Base-by-base conservation (phyloP, 495 filamentous ascomycete species). In the Thermothielavioides terrestris region DNA sequence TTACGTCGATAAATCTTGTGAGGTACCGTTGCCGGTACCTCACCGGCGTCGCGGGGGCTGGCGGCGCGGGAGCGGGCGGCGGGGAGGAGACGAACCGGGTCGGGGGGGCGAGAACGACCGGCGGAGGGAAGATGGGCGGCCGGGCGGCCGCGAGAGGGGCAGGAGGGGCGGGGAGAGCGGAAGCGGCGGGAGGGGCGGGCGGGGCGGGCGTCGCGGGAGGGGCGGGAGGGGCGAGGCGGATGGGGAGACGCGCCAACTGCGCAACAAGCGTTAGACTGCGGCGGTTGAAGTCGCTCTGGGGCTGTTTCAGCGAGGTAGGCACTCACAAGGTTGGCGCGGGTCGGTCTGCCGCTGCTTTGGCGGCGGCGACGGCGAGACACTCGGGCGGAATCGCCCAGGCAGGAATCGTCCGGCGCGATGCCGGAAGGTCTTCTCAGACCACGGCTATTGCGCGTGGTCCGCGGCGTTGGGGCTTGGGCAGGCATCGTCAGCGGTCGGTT, bases 381-480 rank as follows among this genome's bases (percentile, higher is more conserved):
- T 34, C 22, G 23, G 42, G 32, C 26, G n/a, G 43, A 50, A 17
- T 46, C 34, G 46, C 27, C 34, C 40, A 20, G 35, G 36, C 27
- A 34, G 6, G 27, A 42, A 44, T 41, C 22, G 11, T 23, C 14
- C 1, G 27, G 23, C 9, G 14, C 21, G 17, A 49, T 40, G 52
- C 15, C 27, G 22, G 48, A 38, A 11, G 30, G 45, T 20, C 11
- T 12, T n/a, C 58, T 55, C 18, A 61, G 35, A 2, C 58, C 58
- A 47, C 58, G 51, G 52, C 55, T 55, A 30, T 61, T 61, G 45
- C 58, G 58, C 52, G 58, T 58, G 21, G 55, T 56, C 30, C 58
- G 58, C 42, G 55, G 58, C 3, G 55, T 61, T 9, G 52, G 25
- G 20, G 52, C 52, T 55, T 58, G 45, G 18, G 48, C 3, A 9